Base-by-base conservation (phyloP, 1,284 basidiomycete species). In the Rhodotorula sp. region DNA sequence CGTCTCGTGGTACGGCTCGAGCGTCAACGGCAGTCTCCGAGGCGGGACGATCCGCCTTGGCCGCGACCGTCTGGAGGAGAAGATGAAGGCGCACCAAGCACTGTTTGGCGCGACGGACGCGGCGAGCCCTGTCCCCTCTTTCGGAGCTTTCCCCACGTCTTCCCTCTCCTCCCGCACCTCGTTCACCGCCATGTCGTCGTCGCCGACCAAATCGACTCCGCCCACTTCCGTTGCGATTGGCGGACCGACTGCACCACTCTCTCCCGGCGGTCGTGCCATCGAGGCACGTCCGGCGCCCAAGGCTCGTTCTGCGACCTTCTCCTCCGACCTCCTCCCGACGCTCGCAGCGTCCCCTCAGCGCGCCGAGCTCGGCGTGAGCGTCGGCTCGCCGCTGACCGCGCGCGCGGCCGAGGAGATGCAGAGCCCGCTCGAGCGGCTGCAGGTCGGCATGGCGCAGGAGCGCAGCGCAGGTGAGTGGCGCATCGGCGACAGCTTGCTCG, bases 261-360 rank as follows among this genome's bases (percentile, higher is more conserved):
- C 53, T 17, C 27, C 19, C 53, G 16, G 9, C 25, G 27, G 34
- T 34, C 46, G 62, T 17, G 65, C 60, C 23, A 69, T 75, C 59
- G 71, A 68, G 8, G 66, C 74, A 0, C 63, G 65, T 10, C 68
- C 74, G 21, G 74, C 74, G 8, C 56, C 59, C 50, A 73, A 71
- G 48, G 66, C 69, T 9, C 61, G 59, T 14, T 65, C 68, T n/a
- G 74, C 74, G 17, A 75, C 74, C 13, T 56, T 75, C 21, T 75
- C 74, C 21, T 71, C 71, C 21, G 65, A 50, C 25, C 73, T 75
- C 71, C 25, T 75, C 10, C 74, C 71, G 14, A 73, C 71, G 1
- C 65, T 73, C 59, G 63, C 68, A 0, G 69, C 66, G 2, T 60
- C 63, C 3, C 14, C 64, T 17, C 67, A 62, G 10, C 69, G 64